Conservation (phyloP, 78 protist genomes). For the Dictyostelium capitatum region DNA sequence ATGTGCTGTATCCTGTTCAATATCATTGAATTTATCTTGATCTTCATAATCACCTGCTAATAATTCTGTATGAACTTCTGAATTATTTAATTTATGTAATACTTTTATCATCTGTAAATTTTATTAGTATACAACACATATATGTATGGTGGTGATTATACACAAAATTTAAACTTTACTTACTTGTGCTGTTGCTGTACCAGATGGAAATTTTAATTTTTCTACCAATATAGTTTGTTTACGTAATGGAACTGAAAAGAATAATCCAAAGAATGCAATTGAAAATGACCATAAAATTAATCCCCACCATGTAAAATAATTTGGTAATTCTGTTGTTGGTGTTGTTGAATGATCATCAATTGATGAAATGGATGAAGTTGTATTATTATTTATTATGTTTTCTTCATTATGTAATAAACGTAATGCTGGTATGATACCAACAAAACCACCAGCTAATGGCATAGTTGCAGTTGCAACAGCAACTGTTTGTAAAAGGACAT, state of each 20-base stretch:
- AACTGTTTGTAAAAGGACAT: constrained; percentile 76
- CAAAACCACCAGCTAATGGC: constrained; percentile 91
- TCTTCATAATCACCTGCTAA: not conserved
- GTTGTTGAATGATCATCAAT: not conserved
- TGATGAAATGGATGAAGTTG: not conserved
- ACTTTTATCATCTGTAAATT: constrained; percentile 53
- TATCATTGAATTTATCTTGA: not conserved
- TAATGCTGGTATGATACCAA: constrained; percentile 86
- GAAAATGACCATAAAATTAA: constrained; percentile 82
- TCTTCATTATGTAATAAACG: constrained; percentile 23
- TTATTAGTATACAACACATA: not conserved
- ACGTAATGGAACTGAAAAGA: constrained; percentile 92
- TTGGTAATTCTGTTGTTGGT: not conserved
- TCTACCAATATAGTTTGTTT: constrained; percentile 88
- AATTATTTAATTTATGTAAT: constrained; percentile 47
- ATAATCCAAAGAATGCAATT: constrained; percentile 90
- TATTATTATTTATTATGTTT: not conserved
- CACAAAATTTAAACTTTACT: not conserved
- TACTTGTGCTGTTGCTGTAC: constrained; percentile 91
- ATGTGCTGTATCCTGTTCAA: too few species aligned
- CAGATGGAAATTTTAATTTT: constrained; percentile 92
- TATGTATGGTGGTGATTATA: not conserved
- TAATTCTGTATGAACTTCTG: constrained; percentile 46
- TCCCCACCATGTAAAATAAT: constrained; percentile 69
- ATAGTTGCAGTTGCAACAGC: constrained; percentile 90